Evolutionary conservation across 441 rosid genomes (phyloP), one percentile per base, ranked within the genome.

Genomic region (Gossypium gossypioides): DNA sequence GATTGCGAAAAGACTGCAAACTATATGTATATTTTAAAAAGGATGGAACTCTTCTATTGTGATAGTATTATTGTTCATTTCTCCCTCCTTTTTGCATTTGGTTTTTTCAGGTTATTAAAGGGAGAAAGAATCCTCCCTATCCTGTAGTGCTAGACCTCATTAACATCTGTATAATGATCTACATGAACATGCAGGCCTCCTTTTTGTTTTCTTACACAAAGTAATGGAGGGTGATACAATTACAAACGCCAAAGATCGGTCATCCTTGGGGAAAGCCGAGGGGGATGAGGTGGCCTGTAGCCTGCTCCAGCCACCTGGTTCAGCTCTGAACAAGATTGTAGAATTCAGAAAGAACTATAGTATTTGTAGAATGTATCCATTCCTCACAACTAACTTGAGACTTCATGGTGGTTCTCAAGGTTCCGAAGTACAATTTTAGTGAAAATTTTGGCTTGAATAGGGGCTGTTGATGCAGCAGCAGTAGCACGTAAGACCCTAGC

Each of bases 391-490:
- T 60, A 32, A 7, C 66, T 32, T 32, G 66, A 60, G 46, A 60
- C 89, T 18, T 75, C 73, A 48, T 83, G 86, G 81, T 88, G 93
- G 81, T 91, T 88, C 87, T 91, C 96, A n/a, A 93, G 90, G 75
- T 90, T 93, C 24, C 97, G 97, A 44, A 94, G 85, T 22, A 92
- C 91, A 7, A 94, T 92, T 79, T 87, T 87, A 1, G 96, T 89
- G 81, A 87, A 94, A 60, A 89, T 88, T 82, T 90, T 92, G 54
- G 97, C 92, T 80, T 83, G 96, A 0, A 89, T 83, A 2, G 93
- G 97, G 46, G 92, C 91, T 61, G 84, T 87, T 13, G 97, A 89
- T 60, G 99, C 90, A 0, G 99, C 97, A 0, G 99, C 96, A 42
- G 96, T 96, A 54, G 91, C 90, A 37, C 96, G 91, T 68, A 94